These are phyloP conservation scores for Trypanosoma cruzi DNA, from an alignment of 208 protist genomes.

Conservation along the genomic window DNA sequence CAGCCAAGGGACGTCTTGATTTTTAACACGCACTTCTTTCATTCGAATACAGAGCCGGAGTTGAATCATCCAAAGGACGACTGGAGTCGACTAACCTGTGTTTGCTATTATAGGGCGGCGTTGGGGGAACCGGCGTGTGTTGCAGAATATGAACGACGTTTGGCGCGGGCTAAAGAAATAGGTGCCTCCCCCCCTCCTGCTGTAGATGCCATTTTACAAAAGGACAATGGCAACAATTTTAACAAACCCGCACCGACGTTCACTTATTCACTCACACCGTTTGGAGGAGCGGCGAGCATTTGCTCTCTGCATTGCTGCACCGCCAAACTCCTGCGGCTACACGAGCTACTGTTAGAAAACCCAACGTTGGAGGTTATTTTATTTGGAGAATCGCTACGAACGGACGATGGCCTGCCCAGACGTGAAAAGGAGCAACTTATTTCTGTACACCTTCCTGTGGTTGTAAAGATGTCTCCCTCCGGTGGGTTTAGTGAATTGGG, in stretches of 20 bases:
- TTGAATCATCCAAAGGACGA: slow-evolving; percentile 28
- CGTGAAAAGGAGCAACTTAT: slow-evolving; percentile 44
- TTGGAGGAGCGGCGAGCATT: slow-evolving; percentile 35
- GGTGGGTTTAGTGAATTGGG: slow-evolving; percentile 66
- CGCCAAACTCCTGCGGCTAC: slow-evolving; percentile 35
- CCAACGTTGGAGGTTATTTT: slow-evolving; percentile 31
- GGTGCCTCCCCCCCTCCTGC: slow-evolving; percentile 4
- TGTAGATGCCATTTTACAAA: slow-evolving; percentile 41
- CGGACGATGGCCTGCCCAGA: slow-evolving; percentile 48
- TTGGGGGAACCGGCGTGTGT: slow-evolving; percentile 76
- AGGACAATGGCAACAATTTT: slow-evolving; percentile 67
- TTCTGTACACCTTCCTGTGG: slow-evolving; percentile 32
- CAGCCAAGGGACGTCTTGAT: slow-evolving; percentile 86
- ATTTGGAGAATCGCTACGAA: slow-evolving; percentile 66
- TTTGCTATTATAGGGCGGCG: slow-evolving; percentile 89
- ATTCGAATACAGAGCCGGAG: slow-evolving; percentile 92
- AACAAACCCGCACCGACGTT: slow-evolving; percentile 58
- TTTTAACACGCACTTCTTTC: slow-evolving; percentile 93
- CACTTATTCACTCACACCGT: slow-evolving; percentile 52
- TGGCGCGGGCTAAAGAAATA: slow-evolving; percentile 37
- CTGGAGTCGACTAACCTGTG: slow-evolving; percentile 85
- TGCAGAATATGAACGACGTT: slow-evolving; percentile 69
- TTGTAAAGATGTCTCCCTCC: slow-evolving; percentile 18
- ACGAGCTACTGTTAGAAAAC: slow-evolving; percentile 32
- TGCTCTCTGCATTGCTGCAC: slow-evolving; percentile 34